Percentiles rank a stretch among this genome's conserved stretches.
Conservation (phyloP, 1,139 yeast genomes). For the Blastobotrys proliferans region DNA sequence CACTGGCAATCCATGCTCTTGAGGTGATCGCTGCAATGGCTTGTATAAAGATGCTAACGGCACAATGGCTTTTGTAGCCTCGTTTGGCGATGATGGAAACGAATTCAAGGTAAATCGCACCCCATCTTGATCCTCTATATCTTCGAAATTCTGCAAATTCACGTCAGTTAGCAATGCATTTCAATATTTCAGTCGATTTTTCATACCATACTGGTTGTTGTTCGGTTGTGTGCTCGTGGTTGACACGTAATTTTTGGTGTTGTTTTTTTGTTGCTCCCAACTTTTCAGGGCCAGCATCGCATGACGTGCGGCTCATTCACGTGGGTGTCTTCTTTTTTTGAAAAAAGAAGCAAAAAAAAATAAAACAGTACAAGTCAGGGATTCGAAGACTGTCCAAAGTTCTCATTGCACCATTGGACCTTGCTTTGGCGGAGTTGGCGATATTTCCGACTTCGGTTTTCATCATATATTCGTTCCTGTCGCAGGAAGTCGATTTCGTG, state of each 20-base stretch:
- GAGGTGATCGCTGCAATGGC: slow-evolving; percentile 56
- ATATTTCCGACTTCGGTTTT: too few relatives aligned
- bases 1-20: slow-evolving; percentile 33
- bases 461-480: too few relatives aligned
- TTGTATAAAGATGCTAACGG: slow-evolving; percentile 66
- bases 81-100: slow-evolving; percentile 57
- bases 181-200: background rate
- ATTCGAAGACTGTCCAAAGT: too few relatives aligned
- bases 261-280: background rate
- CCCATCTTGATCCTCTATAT: slow-evolving; percentile 63
- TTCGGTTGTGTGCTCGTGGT: background rate
- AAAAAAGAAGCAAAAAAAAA: too few relatives aligned
- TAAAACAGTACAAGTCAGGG: too few relatives aligned
- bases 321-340: too few relatives aligned
- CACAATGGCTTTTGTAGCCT: slow-evolving; percentile 53
- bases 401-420: too few relatives aligned
- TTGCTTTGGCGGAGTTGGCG: too few relatives aligned
- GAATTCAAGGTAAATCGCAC: slow-evolving; percentile 65
- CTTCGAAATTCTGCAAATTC: slow-evolving; percentile 44
- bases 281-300: background rate
- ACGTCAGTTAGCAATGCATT: background rate
- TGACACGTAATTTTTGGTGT: background rate
- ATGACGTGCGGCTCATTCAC: too few relatives aligned
- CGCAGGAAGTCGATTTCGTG: too few relatives aligned
- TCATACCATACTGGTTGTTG: background rate